Evolutionary conservation across 352 stramenopile genomes (phyloP).

Genomic region (Phytophthora europaea): DNA sequence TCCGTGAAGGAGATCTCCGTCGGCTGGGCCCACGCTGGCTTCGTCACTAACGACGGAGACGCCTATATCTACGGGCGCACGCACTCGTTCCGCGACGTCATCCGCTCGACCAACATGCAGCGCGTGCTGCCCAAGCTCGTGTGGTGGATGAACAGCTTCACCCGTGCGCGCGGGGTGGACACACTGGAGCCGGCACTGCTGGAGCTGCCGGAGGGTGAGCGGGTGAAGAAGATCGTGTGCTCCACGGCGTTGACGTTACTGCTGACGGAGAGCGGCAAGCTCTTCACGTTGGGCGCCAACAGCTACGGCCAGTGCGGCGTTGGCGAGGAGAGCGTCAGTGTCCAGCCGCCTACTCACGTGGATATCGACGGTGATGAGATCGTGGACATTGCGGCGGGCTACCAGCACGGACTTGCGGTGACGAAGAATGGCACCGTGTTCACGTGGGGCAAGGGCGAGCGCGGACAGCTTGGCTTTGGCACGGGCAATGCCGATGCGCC

Average conservation of each 20-base stretch:
- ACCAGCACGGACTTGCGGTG: conserved; percentile 82
- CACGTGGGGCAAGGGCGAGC: conserved; percentile 87
- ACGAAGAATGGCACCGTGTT: conserved; percentile 78
- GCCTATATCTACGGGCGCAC: conserved; percentile 84
- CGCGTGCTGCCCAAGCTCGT: conserved; percentile 79
- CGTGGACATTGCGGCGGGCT: conserved; percentile 77
- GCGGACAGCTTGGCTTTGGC: conserved; percentile 84
- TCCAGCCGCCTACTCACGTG: conserved; percentile 63
- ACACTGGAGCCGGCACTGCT: conserved; percentile 66
- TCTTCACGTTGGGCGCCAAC: conserved; percentile 87
- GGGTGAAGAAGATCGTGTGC: conserved; percentile 84
- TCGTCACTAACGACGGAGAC: conserved; percentile 73
- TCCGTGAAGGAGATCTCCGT: conserved; percentile 74
- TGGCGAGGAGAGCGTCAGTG: conserved; percentile 69
- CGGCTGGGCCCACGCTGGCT: conserved; percentile 83
- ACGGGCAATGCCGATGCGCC: conserved; percentile 77
- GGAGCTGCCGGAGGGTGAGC: conserved; percentile 67
- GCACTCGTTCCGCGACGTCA: conserved; percentile 88
- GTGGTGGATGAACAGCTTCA: conserved; percentile 79
- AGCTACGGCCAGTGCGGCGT: conserved; percentile 84
- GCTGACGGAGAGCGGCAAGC: conserved; percentile 78
- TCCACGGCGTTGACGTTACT: conserved; percentile 83
- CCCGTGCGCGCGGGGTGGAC: conserved; percentile 67
- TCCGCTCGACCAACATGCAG: conserved; percentile 88
- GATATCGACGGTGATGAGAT: conserved; percentile 76